phyloP scores from a whole-genome alignment of 768 basidiomycete genomes.

The Trametes meyenii region DNA sequence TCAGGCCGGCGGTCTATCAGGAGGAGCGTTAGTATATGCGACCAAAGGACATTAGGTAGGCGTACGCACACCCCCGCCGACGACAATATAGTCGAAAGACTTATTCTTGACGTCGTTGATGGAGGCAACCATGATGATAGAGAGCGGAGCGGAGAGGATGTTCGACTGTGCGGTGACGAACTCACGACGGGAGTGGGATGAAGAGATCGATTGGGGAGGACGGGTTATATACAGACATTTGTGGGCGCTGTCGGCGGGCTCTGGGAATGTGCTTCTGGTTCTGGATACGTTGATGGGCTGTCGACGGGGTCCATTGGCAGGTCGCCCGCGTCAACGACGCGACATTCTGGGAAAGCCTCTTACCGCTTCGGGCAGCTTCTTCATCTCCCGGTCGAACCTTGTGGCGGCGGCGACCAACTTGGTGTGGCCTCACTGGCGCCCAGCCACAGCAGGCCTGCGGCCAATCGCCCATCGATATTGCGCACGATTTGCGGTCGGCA shows the following conservation, averaged over 20 bases:
- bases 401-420: background rate
- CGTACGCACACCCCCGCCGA: constrained; percentile 26
- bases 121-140: constrained; percentile 8
- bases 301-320: background rate
- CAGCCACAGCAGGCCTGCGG: too few species aligned
- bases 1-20: constrained; percentile 39
- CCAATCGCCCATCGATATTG: too few species aligned
- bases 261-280: constrained; percentile 2
- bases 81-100: constrained; percentile 27
- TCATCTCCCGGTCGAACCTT: background rate
- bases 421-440: background rate
- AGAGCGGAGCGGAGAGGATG: background rate
- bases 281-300: constrained; percentile 19
- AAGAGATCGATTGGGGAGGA: background rate
- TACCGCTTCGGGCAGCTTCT: constrained; percentile 1
- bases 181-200: background rate
- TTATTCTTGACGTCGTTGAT: constrained; percentile 24
- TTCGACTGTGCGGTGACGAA: background rate
- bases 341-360: constrained; percentile 2
- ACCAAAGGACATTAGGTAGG: background rate
- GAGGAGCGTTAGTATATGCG: background rate
- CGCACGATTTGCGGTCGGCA: too few species aligned
- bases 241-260: background rate
- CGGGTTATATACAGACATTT: constrained; percentile 8
- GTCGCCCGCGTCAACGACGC: background rate